Percentiles rank a stretch among this genome's conserved stretches.
Evolutionary conservation across 352 stramenopile species (phyloP).

Genomic region (Globisporangium cederbergense): DNA sequence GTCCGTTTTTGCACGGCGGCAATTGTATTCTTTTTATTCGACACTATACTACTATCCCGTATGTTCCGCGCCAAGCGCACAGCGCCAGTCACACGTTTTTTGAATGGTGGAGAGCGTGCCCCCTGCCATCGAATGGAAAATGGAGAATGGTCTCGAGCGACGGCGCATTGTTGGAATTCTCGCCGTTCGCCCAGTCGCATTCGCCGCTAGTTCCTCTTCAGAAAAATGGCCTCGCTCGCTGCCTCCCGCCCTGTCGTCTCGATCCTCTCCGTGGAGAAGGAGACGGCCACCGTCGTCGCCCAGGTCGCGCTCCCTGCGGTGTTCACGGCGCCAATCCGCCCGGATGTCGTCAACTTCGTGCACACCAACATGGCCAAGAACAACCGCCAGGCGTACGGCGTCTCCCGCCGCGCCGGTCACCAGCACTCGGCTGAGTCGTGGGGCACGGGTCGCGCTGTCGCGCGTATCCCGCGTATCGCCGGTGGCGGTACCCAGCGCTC

Average conservation of each 20-base stretch:
- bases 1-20: no score
- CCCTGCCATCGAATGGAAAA: background rate
- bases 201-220: constrained; percentile 32
- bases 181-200: constrained; percentile 52
- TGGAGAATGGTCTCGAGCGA: background rate
- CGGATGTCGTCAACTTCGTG: constrained; percentile 99
- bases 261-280: constrained; percentile 89
- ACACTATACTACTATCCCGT: no score
- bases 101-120: constrained; percentile 17
- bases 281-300: constrained; percentile 76
- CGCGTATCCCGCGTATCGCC: constrained; percentile 99
- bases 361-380: constrained; percentile 99
- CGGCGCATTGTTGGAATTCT: constrained; percentile 54
- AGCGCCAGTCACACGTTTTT: background rate
- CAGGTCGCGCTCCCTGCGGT: constrained; percentile 93
- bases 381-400: constrained; percentile 97
- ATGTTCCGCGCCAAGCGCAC: background rate
- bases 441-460: constrained; percentile 98
- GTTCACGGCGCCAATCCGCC: constrained; percentile 97
- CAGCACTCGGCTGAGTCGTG: constrained; percentile 97
- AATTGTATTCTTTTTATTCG: no score
- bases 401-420: constrained; percentile 95
- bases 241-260: constrained; percentile 94
- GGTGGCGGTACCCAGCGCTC: constrained; percentile 96
- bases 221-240: constrained; percentile 79